Base-by-base conservation (phyloP, 768 basidiomycete genomes). In the Tylopilus subfusipes region DNA sequence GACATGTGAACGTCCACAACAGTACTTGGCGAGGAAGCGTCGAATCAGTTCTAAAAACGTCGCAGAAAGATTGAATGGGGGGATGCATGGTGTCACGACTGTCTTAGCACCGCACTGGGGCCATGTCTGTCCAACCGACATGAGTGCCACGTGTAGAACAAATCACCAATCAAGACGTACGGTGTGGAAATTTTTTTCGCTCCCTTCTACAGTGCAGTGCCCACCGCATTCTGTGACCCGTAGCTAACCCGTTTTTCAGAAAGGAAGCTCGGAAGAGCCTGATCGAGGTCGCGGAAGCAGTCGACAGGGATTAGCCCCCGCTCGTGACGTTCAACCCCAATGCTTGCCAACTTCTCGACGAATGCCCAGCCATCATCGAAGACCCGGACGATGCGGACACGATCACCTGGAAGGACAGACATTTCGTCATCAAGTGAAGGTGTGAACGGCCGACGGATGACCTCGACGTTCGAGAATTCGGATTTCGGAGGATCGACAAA, bases 321-420 rank as follows among this genome's bases (percentile, higher is more conserved):
- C 4, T 62, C 64, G 27, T 39, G 55, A 54, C 30, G 27, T 12
- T 25, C 48, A 16, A 21, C 21, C 8, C 19, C 39, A 2, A 45
- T 36, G 8, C 42, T 16, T 2, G 54, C 56, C 11, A 78, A 49
- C 54, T 75, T 80, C 71, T 85, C 79, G 34, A 85, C 80, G 56
- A 80, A 68, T 7, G 80, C 81, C 88, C 88, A 90, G 1, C 86
- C 88, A 59, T 89, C 88, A 53, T 86, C 82, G 63, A 82, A 90
- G 22, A 79, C 61, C 46, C 73, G 69, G 12, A 84, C 6, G 29
- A 89, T 68, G 61, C 69, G 78, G 12, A 88, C 80, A 5, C 61
- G 59, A 46, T 88, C 85, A 1, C 78, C 80, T 0, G 72, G 70
- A 0, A 22, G 36, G 2, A 88, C 84, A 0, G 65, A 55, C 4